Percentiles rank a stretch among this genome's conserved stretches.
Evolutionary conservation across 2,329 filamentous ascomycete genomes (phyloP).

Genomic region (Aspergillus sp.): DNA sequence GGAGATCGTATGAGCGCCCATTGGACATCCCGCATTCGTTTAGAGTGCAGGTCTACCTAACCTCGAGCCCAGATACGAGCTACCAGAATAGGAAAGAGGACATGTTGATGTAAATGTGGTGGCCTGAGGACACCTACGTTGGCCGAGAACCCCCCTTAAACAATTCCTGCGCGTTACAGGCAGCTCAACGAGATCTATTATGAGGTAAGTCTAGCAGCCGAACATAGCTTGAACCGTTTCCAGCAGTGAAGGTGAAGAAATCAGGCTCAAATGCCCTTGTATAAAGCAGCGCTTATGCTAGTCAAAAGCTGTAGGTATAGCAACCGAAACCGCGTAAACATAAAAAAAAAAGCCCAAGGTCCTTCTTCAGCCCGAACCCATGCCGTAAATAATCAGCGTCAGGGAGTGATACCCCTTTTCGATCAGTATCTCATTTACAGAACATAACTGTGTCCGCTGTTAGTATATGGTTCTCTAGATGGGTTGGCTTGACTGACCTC

Average conservation of each 20-base stretch:
- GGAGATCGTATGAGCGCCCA: no score
- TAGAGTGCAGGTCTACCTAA: no score
- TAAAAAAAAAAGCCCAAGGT: neutral
- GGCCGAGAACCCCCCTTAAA: no score
- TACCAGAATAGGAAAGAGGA: no score
- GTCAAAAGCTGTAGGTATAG: neutral
- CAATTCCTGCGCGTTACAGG: no score
- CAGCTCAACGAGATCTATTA: no score
- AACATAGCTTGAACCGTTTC: no score
- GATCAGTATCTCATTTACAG: constrained; percentile 16
- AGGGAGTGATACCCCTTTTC: neutral
- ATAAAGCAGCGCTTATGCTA: neutral
- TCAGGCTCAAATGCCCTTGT: neutral
- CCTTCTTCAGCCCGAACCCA: neutral
- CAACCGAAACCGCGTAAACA: neutral
- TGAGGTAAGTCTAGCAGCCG: no score
- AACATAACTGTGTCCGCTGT: constrained; percentile 19
- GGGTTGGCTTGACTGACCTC: constrained; percentile 60
- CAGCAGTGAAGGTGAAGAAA: neutral
- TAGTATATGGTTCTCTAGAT: constrained; percentile 2
- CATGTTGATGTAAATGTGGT: no score
- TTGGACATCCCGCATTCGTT: no score
- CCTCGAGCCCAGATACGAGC: no score
- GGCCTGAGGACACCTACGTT: no score
- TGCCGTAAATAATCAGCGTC: neutral